Conservation (phyloP, 495 filamentous ascomycete species). For the Hypoxylon rickii region DNA sequence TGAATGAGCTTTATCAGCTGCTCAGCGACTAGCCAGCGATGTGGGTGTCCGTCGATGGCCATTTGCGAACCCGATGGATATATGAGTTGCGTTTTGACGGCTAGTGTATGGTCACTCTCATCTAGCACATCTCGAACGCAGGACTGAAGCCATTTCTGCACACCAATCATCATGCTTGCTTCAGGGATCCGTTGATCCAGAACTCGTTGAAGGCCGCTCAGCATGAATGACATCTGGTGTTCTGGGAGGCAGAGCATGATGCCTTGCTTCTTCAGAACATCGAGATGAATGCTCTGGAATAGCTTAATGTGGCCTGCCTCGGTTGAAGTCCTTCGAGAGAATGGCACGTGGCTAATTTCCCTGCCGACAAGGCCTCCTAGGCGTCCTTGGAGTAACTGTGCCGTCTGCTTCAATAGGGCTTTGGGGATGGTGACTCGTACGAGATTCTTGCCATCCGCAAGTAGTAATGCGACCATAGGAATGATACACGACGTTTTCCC, state of each 20-base stretch:
- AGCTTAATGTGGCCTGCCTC: constrained; percentile 28
- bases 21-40: constrained; percentile 51
- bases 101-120: constrained; percentile 69
- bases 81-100: constrained; percentile 54
- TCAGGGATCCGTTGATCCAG: constrained; percentile 38
- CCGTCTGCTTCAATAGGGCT: constrained; percentile 55
- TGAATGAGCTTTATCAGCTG: constrained; percentile 41
- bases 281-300: constrained; percentile 43
- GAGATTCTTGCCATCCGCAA: constrained; percentile 53
- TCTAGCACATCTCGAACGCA: constrained; percentile 62
- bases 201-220: constrained; percentile 54
- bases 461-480: constrained; percentile 55
- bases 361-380: constrained; percentile 55
- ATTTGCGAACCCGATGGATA: constrained; percentile 55
- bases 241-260: constrained; percentile 57
- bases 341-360: constrained; percentile 53
- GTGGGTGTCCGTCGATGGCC: constrained; percentile 54
- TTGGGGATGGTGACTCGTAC: constrained; percentile 57
- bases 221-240: constrained; percentile 57
- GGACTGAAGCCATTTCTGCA: constrained; percentile 49
- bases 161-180: constrained; percentile 34
- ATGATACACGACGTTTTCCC: constrained; percentile 59
- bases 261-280: constrained; percentile 42
- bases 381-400: constrained; percentile 50
- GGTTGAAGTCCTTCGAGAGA: constrained; percentile 52